Evolutionary conservation across 2,329 filamentous ascomycete genomes (phyloP), one percentile per base, ranked within the genome.

Genomic region (Pseudogymnoascus destructans): DNA sequence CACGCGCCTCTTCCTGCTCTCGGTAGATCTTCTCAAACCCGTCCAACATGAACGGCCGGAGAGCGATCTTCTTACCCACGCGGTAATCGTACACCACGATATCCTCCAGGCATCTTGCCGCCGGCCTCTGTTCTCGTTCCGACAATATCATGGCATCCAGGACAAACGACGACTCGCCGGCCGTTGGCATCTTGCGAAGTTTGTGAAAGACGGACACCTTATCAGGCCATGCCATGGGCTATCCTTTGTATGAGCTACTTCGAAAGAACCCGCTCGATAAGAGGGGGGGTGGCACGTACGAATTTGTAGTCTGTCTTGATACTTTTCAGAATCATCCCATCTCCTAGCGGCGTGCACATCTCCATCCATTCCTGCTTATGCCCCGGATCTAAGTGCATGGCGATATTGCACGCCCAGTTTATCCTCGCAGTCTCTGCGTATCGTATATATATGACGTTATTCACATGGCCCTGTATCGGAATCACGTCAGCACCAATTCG

Each of bases 261-360:
- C 35, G 27, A 25, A 19, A 61, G 57, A 49, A 36, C 7, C 17
- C 13, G 32, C 4, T 56, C 10, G 15, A 25, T 13, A 25, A 32
- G 49, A 25, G 42, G 23, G 30, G 46, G 11, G 46, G 46, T 27
- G 32, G 25, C 15, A 76, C 85, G 63, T 69, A 93, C 89, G 73
- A 95, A 90, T 73, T 95, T 95, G 72, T 86, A 95, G 64, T 95
- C 85, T 0, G 87, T 84, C 65, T 79, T 86, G 64, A 95, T 89
- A 64, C 84, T 89, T 65, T 82, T 80, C 67, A 95, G 72, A 60
- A 95, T 93, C 59, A 95, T 69, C 0, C 91, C 90, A 15, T 83
- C 74, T 0, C 79, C 78, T 21, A 73, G 77, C 0, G 85, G 82
- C 11, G 79, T 83, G 73, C 87, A 80, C 38, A 95, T 73, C 54